Conservation (phyloP, 352 stramenopile genomes). For the Pythium rhizo-oryzae region DNA sequence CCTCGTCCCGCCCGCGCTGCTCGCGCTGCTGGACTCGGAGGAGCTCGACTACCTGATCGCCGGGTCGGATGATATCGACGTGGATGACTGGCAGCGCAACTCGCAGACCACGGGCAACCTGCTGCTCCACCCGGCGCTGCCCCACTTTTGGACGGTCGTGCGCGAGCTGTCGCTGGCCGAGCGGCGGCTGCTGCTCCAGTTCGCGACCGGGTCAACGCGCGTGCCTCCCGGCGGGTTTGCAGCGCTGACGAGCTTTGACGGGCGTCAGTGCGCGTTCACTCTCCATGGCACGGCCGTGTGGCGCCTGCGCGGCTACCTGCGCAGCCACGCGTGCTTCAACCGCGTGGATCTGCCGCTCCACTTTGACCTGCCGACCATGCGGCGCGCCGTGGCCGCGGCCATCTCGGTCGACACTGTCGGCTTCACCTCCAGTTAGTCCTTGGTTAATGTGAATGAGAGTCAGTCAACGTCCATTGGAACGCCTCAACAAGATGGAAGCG, state of each 20-base stretch:
- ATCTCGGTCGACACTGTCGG: slow-evolving; percentile 2
- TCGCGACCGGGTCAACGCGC: slow-evolving; percentile 25
- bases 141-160: slow-evolving; percentile 47
- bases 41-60: slow-evolving; percentile 93
- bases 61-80: slow-evolving; percentile 87
- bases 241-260: slow-evolving; percentile 21
- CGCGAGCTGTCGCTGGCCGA: slow-evolving; percentile 40
- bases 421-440: slow-evolving; percentile 7
- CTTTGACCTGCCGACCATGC: slow-evolving; percentile 3
- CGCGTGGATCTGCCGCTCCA: slow-evolving; percentile 89
- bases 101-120: slow-evolving; percentile 34
- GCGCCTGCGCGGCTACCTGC: slow-evolving; percentile 9
- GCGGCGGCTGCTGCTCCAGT: slow-evolving; percentile 39
- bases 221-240: slow-evolving; percentile 15
- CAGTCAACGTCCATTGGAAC: not conserved
- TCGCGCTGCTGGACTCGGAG: slow-evolving; percentile 93
- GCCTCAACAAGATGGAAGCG: too few species aligned
- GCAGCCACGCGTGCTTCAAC: slow-evolving; percentile 53
- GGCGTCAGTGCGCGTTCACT: slow-evolving; percentile 13
- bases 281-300: slow-evolving; percentile 27
- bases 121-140: not conserved
- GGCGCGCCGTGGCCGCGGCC: slow-evolving; percentile 9
- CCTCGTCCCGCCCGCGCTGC: slow-evolving; percentile 85
- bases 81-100: slow-evolving; percentile 89
- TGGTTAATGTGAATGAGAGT: not conserved